Evolutionary conservation across 192 early-diverging fungal species (phyloP), one percentile per base, ranked within the genome.

Genomic region (Podila clonocystis): DNA sequence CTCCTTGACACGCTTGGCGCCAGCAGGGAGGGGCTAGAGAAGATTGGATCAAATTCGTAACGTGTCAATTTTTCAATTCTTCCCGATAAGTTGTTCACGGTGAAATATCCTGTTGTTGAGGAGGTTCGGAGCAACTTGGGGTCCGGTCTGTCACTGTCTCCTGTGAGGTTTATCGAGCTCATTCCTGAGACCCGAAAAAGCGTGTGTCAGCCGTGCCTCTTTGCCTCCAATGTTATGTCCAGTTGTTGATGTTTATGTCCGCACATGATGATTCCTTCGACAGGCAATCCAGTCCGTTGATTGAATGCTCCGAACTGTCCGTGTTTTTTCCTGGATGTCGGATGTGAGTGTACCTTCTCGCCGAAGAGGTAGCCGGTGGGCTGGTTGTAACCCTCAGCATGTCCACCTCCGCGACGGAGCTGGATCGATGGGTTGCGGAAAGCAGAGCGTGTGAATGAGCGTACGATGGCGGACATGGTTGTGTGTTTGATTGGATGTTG

Each of bases 301-400:
- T 45, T 45, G 41, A 17, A 45, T 45, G 12, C 41, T 45, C 41
- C 41, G 41, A 45, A 8, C 41, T 45, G 13, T 15, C 41, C 41
- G 41, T 45, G 12, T 45, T 17, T 17, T 9, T 1, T 45, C 0
- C 4, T 45, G 2, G 41, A 45, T 45, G 41, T 45, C 41, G 41
- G 41, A 55, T 26, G 24, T n/a, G n/a, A n/a, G n/a, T 30, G n/a
- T 80, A 93, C 92, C 91, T 93, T 95, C 84, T 91, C 91, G 57
- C 82, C 87, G 73, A 95, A 94, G 49, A 95, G 85, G 73, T 93
- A 91, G 68, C 93, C 93, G 61, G 88, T 87, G 9, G 93, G 93
- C 82, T 91, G 90, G 82, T 93, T 93, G 75, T 85, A 92, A 26
- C 88, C 75, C 48, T 88, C 89, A 36, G 82, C 70, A 28, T 82